These are phyloP conservation scores for Torulaspora franciscae DNA, from an alignment of 805 yeast genomes.

Conservation along the genomic window DNA sequence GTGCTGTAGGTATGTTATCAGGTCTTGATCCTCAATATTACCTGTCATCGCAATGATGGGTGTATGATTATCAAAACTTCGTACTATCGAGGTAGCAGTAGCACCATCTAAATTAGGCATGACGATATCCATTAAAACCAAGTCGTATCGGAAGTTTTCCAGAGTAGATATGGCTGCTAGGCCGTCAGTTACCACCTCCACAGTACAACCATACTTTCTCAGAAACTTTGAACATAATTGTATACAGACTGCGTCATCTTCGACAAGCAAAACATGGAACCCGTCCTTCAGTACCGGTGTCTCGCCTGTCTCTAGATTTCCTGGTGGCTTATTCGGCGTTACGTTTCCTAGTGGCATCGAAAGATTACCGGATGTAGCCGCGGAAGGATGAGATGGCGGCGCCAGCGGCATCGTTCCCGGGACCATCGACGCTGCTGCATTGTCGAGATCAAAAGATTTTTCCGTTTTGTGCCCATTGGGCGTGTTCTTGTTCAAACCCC, in stretches of 20 bases:
- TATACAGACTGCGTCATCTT: constrained; percentile 77
- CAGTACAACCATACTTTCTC: constrained; percentile 84
- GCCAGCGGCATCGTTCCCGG: constrained; percentile 12
- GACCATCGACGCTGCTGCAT: constrained; percentile 10
- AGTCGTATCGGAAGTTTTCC: constrained; percentile 65
- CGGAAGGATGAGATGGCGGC: constrained; percentile 5
- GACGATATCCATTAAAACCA: constrained; percentile 81
- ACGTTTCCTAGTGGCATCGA: constrained; percentile 13
- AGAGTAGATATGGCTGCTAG: constrained; percentile 75
- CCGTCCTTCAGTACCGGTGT: constrained; percentile 36
- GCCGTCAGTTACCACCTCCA: constrained; percentile 91
- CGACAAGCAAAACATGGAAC: constrained; percentile 70
- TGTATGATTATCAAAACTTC: constrained; percentile 76
- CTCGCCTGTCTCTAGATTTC: constrained; percentile 8
- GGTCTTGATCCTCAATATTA: constrained; percentile 74
- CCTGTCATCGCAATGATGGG: constrained; percentile 96
- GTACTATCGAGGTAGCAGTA: constrained; percentile 82
- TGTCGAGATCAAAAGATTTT: constrained; percentile 11
- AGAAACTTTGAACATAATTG: constrained; percentile 78
- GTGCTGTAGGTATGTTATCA: constrained; percentile 72
- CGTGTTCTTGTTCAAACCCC: constrained; percentile 5
- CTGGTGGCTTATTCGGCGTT: constrained; percentile 9
- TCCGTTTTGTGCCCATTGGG: constrained; percentile 7
- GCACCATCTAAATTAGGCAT: constrained; percentile 89
- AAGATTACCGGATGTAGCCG: constrained; percentile 11